Evolutionary conservation across 805 yeast species (phyloP).

Genomic region (Metschnikowia gelsemii): DNA sequence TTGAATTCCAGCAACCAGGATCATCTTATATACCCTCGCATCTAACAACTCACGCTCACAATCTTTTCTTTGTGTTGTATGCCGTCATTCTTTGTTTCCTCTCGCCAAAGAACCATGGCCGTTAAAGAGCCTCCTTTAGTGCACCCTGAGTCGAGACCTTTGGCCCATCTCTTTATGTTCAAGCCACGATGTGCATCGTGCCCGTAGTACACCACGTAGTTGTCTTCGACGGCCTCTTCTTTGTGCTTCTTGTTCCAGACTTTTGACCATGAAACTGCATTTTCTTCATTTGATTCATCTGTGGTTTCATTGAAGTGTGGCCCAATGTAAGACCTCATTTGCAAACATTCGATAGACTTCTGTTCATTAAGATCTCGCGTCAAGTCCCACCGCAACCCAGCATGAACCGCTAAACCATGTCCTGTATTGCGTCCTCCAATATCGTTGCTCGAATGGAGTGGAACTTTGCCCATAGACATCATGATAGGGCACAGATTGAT

Average conservation of each 20-base stretch:
- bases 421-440: slow-evolving; percentile 29
- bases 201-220: slow-evolving; percentile 67
- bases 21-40: too few species aligned
- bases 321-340: slow-evolving; percentile 66
- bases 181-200: slow-evolving; percentile 85
- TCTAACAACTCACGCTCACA: slow-evolving; percentile 15
- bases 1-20: too few species aligned
- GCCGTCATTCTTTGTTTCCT: slow-evolving; percentile 13
- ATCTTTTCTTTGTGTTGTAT: slow-evolving; percentile 13
- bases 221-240: slow-evolving; percentile 29
- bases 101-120: slow-evolving; percentile 56
- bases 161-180: slow-evolving; percentile 59
- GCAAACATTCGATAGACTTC: slow-evolving; percentile 60
- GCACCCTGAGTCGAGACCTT: slow-evolving; percentile 84
- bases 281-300: slow-evolving; percentile 39
- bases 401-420: slow-evolving; percentile 69
- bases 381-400: slow-evolving; percentile 72
- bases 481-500: slow-evolving; percentile 65
- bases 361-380: slow-evolving; percentile 49
- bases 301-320: slow-evolving; percentile 62
- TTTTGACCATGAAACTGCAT: slow-evolving; percentile 55
- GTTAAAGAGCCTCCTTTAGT: slow-evolving; percentile 68
- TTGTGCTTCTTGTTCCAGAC: slow-evolving; percentile 51
- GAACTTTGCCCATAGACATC: slow-evolving; percentile 58
- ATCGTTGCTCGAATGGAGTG: slow-evolving; percentile 35